Base-by-base conservation (phyloP, 257 asterid genomes). In the Linaria vulgaris region DNA sequence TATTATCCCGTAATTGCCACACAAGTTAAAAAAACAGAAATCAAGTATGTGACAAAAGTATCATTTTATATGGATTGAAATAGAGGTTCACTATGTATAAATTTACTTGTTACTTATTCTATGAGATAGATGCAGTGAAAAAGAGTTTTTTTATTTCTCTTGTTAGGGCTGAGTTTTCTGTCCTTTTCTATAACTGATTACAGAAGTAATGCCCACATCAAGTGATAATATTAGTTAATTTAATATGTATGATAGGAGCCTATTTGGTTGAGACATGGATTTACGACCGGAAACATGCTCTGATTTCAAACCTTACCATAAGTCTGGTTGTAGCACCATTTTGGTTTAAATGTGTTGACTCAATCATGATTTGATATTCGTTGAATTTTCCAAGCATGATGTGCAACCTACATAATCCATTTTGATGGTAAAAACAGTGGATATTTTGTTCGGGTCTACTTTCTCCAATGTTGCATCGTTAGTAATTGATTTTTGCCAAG, bases 361-460 rank as follows among this genome's bases (percentile, higher is more conserved):
- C 41, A 8, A 13, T 54, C 55, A 23, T 11, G 12, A 17, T 38
- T 19, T 41, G 23, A n/a, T 24, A 51, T 41, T 16, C 14, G 9
- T 21, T 27, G 16, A 16, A 34, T 38, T 37, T 58, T 41, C 66
- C 58, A 37, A 46, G 46, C 23, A 56, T 30, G 31, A 48, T 34
- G 44, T 37, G 16, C 6, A 44, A 55, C 25, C 8, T n/a, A 14
- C 23, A 13, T 6, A 16, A 25, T 17, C 30, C 39, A 21, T 46
- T 39, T 57, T 56, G 53, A 44, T 56, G 24, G n/a, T 24, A 14
- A 54, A 1, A 25, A 46, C 30, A 20, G 17, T 31, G 57, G 39
- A 22, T 41, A 67, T 9, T 22, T 30, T 21, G 17, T 61, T 31
- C 12, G 9, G 19, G n/a, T n/a, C n/a, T n/a, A n/a, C n/a, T n/a